phyloP scores from a whole-genome alignment of 2,329 filamentous ascomycete species.

The Penicillium griseofulvum region DNA sequence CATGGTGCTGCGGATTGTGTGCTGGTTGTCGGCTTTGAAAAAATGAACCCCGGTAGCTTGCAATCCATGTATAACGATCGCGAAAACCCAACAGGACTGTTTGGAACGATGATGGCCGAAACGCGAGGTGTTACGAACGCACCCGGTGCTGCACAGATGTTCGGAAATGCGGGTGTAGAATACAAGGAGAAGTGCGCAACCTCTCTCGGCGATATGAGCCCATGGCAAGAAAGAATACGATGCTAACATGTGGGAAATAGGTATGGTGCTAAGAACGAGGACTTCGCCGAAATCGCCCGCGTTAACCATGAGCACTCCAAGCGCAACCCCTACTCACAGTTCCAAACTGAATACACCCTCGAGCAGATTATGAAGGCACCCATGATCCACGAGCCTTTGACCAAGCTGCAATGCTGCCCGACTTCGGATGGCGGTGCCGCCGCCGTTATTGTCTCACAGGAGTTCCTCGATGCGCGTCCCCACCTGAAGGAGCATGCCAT shows the following conservation, averaged over 20 bases:
- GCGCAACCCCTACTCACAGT: conserved; percentile 96
- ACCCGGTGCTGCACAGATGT: conserved; percentile 86
- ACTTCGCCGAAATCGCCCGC: conserved; percentile 92
- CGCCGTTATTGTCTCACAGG: conserved; percentile 82
- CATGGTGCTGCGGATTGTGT: conserved; percentile 83
- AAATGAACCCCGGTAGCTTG: conserved; percentile 92
- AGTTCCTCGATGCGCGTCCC: conserved; percentile 80
- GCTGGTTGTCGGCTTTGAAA: conserved; percentile 92
- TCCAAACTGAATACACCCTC: conserved; percentile 84
- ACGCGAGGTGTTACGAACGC: conserved; percentile 79
- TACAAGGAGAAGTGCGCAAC: conserved; percentile 81
- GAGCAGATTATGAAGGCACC: conserved; percentile 75
- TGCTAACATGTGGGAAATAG: conserved; percentile 41
- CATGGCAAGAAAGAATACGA: not conserved
- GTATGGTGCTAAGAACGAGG: conserved; percentile 75
- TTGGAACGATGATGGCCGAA: conserved; percentile 73
- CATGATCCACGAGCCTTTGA: conserved; percentile 81
- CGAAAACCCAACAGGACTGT: conserved; percentile 72
- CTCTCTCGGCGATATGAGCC: not conserved
- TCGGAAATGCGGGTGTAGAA: conserved; percentile 88
- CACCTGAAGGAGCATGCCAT: conserved; percentile 81
- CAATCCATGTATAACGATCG: conserved; percentile 83
- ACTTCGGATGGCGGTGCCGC: conserved; percentile 91
- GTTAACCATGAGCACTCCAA: conserved; percentile 90
- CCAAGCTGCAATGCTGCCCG: conserved; percentile 97